Conservation (phyloP, 2,329 filamentous ascomycete genomes). For the Alternaria panax region DNA sequence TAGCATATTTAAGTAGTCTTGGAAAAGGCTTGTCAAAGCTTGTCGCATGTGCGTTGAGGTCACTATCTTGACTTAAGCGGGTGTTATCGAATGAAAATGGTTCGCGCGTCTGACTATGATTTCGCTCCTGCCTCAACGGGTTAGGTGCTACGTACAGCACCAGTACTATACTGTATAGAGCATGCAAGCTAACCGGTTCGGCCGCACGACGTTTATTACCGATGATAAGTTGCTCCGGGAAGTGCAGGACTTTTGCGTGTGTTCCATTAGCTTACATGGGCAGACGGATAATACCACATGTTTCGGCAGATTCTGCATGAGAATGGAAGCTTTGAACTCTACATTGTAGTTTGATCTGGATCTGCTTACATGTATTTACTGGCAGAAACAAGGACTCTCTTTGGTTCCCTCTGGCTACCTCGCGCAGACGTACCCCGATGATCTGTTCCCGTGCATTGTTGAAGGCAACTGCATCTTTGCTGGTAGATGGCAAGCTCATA, state of each 20-base stretch:
- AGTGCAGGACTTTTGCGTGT: not conserved
- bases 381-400: not conserved
- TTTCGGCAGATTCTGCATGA: not conserved
- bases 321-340: not conserved
- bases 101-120: not conserved
- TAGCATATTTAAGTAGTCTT: constrained; percentile 27
- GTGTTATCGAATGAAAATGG: constrained; percentile 3
- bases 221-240: not conserved
- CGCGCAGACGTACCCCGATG: not conserved
- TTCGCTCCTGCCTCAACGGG: constrained; percentile 25
- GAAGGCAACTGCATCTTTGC: not conserved
- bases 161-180: not conserved
- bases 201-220: not conserved
- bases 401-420: not conserved
- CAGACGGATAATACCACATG: not conserved
- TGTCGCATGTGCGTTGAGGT: constrained; percentile 11
- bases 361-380: not conserved
- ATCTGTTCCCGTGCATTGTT: not conserved
- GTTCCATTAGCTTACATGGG: not conserved
- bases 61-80: constrained; percentile 18
- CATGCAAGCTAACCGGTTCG: not conserved
- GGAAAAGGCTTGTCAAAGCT: constrained; percentile 23
- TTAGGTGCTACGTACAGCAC: constrained; percentile 10
- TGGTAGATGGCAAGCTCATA: not conserved
- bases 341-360: not conserved